These are phyloP conservation scores for Solanum corneliomulleri DNA, from an alignment of 257 asterid genomes.

Conservation along the genomic window DNA sequence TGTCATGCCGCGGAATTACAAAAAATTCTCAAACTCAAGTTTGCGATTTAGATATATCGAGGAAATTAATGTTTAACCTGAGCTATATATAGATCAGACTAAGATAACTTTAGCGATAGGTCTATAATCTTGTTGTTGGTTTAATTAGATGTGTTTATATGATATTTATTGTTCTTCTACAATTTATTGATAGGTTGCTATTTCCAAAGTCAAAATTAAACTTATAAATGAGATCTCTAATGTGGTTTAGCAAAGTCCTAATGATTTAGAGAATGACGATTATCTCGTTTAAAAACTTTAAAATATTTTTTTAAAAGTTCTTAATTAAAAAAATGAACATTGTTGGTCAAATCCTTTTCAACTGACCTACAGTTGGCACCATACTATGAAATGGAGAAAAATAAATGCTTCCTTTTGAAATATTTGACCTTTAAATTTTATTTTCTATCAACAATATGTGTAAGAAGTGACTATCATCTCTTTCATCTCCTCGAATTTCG, in stretches of 20 bases:
- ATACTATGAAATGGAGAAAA: neutral
- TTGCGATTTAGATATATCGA: neutral
- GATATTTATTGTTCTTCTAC: neutral
- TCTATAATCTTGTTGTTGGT: neutral
- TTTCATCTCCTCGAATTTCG: neutral
- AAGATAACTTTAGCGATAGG: neutral
- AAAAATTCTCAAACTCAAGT: neutral
- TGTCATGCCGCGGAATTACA: constrained; percentile 5
- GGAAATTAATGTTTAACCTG: too few relatives aligned
- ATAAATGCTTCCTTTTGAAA: neutral
- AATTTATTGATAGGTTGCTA: neutral
- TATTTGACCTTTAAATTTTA: neutral
- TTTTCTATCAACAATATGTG: neutral
- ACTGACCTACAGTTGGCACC: neutral
- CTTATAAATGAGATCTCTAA: neutral
- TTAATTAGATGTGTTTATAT: neutral
- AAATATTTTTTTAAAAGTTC: neutral
- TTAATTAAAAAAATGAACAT: neutral
- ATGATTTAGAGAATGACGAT: too few relatives aligned
- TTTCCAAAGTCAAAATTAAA: too few relatives aligned
- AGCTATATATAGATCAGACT: neutral
- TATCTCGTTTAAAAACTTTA: too few relatives aligned
- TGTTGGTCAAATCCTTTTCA: neutral
- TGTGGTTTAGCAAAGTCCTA: neutral
- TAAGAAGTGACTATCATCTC: neutral